A percentile compares a stretch with the other conserved stretches of the same genome.
These are phyloP conservation scores for Eleusine indica DNA, from an alignment of 176 grass and related monocot species.

Conservation along the genomic window DNA sequence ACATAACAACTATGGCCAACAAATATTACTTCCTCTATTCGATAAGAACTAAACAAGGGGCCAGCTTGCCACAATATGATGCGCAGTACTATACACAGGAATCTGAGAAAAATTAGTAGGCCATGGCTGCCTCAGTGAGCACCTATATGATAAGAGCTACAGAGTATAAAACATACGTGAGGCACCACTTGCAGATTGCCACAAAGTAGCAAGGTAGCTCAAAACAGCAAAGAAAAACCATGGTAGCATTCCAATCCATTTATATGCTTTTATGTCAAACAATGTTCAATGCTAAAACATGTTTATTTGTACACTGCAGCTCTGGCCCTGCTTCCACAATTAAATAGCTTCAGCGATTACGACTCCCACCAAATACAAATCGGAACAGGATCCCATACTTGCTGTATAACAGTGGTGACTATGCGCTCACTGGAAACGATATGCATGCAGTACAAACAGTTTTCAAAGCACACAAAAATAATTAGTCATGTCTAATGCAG, in stretches of 20 bases:
- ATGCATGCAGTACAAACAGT: slow-evolving; percentile 4
- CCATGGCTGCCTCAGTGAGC: not conserved
- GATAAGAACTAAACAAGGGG: not conserved
- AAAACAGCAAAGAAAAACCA: slow-evolving; percentile 6
- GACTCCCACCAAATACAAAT: not conserved
- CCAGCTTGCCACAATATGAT: not conserved
- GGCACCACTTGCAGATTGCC: not conserved
- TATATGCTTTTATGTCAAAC: slow-evolving; percentile 10
- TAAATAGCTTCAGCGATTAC: not conserved
- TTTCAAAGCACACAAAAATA: not conserved
- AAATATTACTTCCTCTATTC: not conserved
- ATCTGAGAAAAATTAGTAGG: not conserved
- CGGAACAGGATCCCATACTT: not conserved
- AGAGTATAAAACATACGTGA: not conserved
- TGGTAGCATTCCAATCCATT: not conserved
- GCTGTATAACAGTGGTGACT: not conserved
- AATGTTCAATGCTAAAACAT: not conserved
- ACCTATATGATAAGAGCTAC: not conserved
- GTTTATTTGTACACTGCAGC: not conserved
- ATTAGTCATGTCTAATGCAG: not conserved
- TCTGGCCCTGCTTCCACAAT: not conserved
- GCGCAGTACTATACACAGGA: not conserved
- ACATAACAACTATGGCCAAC: not conserved
- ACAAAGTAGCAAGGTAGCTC: not conserved
- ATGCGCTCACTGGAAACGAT: not conserved